Evolutionary conservation across 2,329 filamentous ascomycete species (phyloP), one percentile per base, ranked within the genome.

Genomic region (Ceratocystiopsis sp.): DNA sequence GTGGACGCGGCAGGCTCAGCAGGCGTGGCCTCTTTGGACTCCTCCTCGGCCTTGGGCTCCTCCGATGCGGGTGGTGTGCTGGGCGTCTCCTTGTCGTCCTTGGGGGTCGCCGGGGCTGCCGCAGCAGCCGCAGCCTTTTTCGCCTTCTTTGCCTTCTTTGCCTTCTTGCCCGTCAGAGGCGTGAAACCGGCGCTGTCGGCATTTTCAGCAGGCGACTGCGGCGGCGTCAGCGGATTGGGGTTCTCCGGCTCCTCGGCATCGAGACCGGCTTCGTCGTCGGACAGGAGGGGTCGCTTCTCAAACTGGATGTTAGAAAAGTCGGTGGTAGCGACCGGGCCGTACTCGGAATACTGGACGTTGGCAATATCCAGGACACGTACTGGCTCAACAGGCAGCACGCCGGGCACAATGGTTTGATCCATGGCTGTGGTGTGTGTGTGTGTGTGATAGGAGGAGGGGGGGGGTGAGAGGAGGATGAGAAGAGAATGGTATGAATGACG

Each of bases 241-340:
- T 21, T 21, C 21, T 21, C 19, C 17, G 10, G 29, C 6, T 37
- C 50, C 41, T 51, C 45, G 45, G 48, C 48, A 13, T 49, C 48
- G 15, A 45, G 47, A 21, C 46, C 45, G 45, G 47, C 47, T 15
- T 50, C 51, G 32, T 29, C 43, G 14, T 36, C 43, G 3, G 25
- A 8, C 25, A 29, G 25, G 25, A 29, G 5, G 9, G 25, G 25
- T 2, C 2, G 25, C 25, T 29, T 29, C 25, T 29, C 25, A 51
- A 59, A 67, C 48, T 64, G 56, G 41, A 67, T 53, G 32, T 63
- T 56, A 47, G 60, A 63, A 55, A 62, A 67, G 51, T 67, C 55
- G 48, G 54, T 49, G 40, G 57, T 51, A 51, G 61, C 57, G 42
- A 65, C 51, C 43, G 60, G 51, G 51, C 59, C 61, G 55, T 61